Percentiles rank a stretch among this genome's conserved stretches.
phyloP scores from a whole-genome alignment of 2,329 filamentous ascomycete genomes.

The Trichoderma koningii region DNA sequence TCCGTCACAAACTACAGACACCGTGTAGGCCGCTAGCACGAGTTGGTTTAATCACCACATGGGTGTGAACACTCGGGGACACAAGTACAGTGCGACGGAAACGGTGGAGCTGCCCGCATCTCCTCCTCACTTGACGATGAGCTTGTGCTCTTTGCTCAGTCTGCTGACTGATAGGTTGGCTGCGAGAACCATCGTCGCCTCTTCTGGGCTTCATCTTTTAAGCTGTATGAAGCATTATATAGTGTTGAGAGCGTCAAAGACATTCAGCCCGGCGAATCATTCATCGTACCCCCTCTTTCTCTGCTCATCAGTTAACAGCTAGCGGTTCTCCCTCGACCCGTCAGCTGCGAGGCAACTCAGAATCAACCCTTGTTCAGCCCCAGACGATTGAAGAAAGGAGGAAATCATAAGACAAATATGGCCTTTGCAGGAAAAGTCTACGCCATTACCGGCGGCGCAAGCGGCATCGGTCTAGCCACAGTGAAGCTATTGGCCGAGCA shows the following conservation, averaged over 20 bases:
- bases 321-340: not conserved
- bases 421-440: conserved; percentile 39
- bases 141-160: not conserved
- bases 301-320: not conserved
- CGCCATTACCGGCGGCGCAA: conserved; percentile 47
- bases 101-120: conserved; percentile 23
- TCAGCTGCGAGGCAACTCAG: not conserved
- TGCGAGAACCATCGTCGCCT: not conserved
- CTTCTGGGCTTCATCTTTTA: not conserved
- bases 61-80: too few species aligned
- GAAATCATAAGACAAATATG: not conserved
- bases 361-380: not conserved
- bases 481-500: conserved; percentile 42
- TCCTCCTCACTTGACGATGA: conserved; percentile 12
- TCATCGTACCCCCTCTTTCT: not conserved
- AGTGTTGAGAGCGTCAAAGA: conserved; percentile 1
- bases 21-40: not conserved
- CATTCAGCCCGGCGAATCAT: not conserved
- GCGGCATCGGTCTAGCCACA: conserved; percentile 48
- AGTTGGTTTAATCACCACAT: too few species aligned
- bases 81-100: conserved; percentile 24
- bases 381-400: not conserved
- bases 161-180: conserved; percentile 9
- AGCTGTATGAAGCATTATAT: conserved; percentile 2
- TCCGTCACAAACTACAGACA: conserved; percentile 8